Base-by-base conservation (phyloP, 371 early-diverging fungal species). In the Mortierella sp. region DNA sequence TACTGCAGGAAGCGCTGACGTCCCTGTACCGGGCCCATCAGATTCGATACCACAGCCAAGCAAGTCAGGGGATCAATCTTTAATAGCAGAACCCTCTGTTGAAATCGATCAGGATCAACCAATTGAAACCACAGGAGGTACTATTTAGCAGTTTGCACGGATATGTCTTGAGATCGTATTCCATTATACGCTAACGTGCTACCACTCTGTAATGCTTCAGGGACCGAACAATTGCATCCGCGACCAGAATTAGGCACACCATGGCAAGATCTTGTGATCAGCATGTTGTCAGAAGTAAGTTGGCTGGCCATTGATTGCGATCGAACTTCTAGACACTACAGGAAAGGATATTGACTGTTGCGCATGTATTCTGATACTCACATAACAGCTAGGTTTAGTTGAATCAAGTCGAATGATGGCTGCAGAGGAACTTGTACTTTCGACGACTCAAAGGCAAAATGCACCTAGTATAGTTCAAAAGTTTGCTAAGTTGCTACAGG, bases 351-450 rank as follows among this genome's bases (percentile, higher is more conserved):
- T 41, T 41, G 43, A 41, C 43, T 10, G 13, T 41, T 10, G 8
- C 13, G 43, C 43, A 10, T 41, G 3, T 41, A 41, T 41, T 41
- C 13, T 5, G 13, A 41, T 41, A 41, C 13, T 10, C 43, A 13
- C 2, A 48, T 48, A 19, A 48, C 48, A 81, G 82, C 43, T 81
- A 22, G 82, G 82, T 32, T 65, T 72, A 43, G 40, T 65, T 9
- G 76, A 81, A n/a, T 68, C 82, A 28, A 72, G 82, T 63, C 68
- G 76, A 33, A 76, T 81, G 82, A 66, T 81, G 73, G 70, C 69
- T 5, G 82, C 70, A 50, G 82, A 81, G 40, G 76, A 76, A 38
- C 32, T 81, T 24, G 82, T 81, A 19, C 61, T 81, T 1, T 81
- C 82, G 4, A 28, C 38, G 24, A 65, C 50, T 1, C 73, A 72